phyloP scores from a whole-genome alignment of 2,329 filamentous ascomycete species.

The Penicillium brevicompactum region DNA sequence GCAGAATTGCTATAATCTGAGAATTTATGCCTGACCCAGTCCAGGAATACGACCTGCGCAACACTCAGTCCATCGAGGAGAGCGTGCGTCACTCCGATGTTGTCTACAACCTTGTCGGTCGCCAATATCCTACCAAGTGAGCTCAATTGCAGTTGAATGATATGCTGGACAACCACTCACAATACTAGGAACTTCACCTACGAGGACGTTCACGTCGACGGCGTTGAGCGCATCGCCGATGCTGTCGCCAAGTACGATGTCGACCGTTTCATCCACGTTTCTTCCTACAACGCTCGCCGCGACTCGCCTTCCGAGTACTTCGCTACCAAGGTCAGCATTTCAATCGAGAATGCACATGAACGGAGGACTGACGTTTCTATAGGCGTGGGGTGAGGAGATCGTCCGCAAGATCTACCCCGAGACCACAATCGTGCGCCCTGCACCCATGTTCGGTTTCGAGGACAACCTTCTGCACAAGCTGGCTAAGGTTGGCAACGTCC shows the following conservation, averaged over 20 bases:
- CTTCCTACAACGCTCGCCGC: constrained; percentile 84
- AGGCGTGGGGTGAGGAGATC: constrained; percentile 79
- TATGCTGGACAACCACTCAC: constrained; percentile 33
- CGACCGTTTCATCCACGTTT: constrained; percentile 95
- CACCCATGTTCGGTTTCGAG: constrained; percentile 92
- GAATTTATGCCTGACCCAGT: constrained; percentile 5
- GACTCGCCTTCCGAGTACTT: constrained; percentile 87
- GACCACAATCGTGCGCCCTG: constrained; percentile 92
- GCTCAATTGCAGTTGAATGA: constrained; percentile 28
- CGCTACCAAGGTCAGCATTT: constrained; percentile 71
- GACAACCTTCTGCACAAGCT: constrained; percentile 87
- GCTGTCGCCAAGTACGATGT: constrained; percentile 97
- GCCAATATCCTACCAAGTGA: constrained; percentile 94
- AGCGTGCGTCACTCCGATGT: constrained; percentile 96
- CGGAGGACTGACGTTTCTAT: constrained; percentile 14
- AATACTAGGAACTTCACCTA: constrained; percentile 79
- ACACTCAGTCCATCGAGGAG: constrained; percentile 94
- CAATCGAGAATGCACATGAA: not conserved
- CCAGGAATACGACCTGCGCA: constrained; percentile 91
- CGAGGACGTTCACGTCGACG: constrained; percentile 90
- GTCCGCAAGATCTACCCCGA: constrained; percentile 91
- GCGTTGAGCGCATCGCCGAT: constrained; percentile 87
- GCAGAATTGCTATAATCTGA: not conserved
- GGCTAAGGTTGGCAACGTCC: constrained; percentile 75
- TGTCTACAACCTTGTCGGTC: constrained; percentile 93